Conservation (phyloP, 75 land plant genomes). For the Pinus tabuliformis region DNA sequence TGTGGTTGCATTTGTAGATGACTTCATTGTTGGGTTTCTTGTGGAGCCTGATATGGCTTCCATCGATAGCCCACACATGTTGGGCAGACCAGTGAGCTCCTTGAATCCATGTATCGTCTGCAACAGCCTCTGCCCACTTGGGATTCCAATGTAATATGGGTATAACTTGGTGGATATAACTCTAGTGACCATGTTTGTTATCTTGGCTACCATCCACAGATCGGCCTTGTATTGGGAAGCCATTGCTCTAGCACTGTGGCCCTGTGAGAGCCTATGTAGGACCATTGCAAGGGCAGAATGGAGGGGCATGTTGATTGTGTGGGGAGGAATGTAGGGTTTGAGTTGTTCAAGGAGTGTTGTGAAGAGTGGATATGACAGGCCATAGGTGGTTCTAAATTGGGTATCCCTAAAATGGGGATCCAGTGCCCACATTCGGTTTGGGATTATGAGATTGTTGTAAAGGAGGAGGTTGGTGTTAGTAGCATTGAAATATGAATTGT, state of each 20-base stretch:
- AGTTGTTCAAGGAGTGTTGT: conserved; percentile 45
- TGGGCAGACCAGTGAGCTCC: conserved; percentile 44
- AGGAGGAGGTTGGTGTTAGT: conserved; percentile 8
- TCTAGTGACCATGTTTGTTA: conserved; percentile 55
- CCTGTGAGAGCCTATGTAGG: conserved; percentile 54
- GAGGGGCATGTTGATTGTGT: conserved; percentile 31
- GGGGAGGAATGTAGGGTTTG: conserved; percentile 26
- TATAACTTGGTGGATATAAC: conserved; percentile 59
- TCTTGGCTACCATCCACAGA: conserved; percentile 48
- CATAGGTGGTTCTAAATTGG: conserved; percentile 46
- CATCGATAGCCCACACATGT: conserved; percentile 65
- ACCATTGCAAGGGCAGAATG: conserved; percentile 58
- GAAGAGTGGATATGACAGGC: conserved; percentile 57
- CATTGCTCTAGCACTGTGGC: conserved; percentile 24
- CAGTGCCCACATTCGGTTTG: conserved; percentile 42
- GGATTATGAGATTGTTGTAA: conserved; percentile 32
- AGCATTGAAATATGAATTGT: conserved; percentile 4
- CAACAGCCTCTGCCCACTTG: conserved; percentile 25
- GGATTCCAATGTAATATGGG: conserved; percentile 51
- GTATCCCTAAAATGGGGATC: conserved; percentile 51
- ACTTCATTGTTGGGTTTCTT: background rate
- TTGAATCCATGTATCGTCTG: conserved; percentile 38
- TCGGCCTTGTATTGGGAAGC: conserved; percentile 35
- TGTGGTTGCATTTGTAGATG: conserved; percentile 21
- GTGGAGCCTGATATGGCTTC: conserved; percentile 32